Evolutionary conservation across 148 eudicot species (phyloP).

Genomic region (Persicaria maculosa): DNA sequence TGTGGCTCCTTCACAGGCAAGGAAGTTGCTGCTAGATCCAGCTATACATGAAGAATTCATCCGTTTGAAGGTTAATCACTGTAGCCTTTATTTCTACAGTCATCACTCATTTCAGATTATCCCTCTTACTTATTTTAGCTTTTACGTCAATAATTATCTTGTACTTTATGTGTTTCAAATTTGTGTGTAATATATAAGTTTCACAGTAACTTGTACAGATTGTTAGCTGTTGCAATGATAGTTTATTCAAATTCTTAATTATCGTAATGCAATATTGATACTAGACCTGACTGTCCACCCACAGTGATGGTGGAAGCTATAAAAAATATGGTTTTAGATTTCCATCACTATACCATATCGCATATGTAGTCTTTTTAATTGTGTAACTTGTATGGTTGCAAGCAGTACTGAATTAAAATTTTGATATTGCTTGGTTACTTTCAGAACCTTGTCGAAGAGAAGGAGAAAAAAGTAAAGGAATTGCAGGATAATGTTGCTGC

Average conservation of each 20-base stretch:
- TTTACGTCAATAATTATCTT: not conserved
- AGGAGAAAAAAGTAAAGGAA: slow-evolving; percentile 92
- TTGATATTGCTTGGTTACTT: slow-evolving; percentile 3
- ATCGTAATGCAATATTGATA: not conserved
- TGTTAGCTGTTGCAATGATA: not conserved
- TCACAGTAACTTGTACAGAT: not conserved
- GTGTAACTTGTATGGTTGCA: not conserved
- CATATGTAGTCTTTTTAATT: not conserved
- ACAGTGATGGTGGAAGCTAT: not conserved
- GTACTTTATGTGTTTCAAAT: not conserved
- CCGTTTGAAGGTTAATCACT: slow-evolving; percentile 65
- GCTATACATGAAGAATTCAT: slow-evolving; percentile 99
- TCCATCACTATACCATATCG: not conserved
- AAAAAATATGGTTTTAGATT: not conserved
- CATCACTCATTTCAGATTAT: not conserved
- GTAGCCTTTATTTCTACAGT: not conserved
- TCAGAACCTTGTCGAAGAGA: slow-evolving; percentile 95
- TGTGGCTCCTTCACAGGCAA: slow-evolving; percentile 45
- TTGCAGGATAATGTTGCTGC: slow-evolving; percentile 85
- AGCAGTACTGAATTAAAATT: not conserved
- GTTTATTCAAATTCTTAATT: not conserved
- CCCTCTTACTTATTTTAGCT: not conserved
- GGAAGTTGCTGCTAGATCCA: slow-evolving; percentile 89
- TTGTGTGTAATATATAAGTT: not conserved
- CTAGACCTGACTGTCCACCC: not conserved